Percentiles rank a stretch among this genome's conserved stretches.
phyloP scores from a whole-genome alignment of 2,329 filamentous ascomycete species.

The Coniochaeta prunicola region DNA sequence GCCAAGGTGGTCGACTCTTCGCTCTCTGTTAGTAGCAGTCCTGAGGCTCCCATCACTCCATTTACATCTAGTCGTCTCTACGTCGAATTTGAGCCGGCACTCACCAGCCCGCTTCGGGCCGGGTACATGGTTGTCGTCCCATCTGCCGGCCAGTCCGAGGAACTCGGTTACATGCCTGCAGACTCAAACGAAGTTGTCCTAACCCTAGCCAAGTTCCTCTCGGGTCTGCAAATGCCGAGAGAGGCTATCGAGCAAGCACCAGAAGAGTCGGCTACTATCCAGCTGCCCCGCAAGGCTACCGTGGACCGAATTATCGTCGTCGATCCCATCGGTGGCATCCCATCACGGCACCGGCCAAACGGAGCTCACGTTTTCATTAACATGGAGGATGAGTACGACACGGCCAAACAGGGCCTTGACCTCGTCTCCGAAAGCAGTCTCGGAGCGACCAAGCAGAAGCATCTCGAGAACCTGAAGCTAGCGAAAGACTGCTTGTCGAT shows the following conservation, averaged over 20 bases:
- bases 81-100: conserved; percentile 39
- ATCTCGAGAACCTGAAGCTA: conserved; percentile 67
- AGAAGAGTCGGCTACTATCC: conserved; percentile 32
- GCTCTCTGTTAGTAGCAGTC: conserved; percentile 28
- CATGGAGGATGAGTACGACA: conserved; percentile 77
- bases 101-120: conserved; percentile 59
- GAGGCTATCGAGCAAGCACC: conserved; percentile 19
- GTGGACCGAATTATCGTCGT: conserved; percentile 85
- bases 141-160: conserved; percentile 33
- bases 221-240: conserved; percentile 49
- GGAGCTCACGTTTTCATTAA: conserved; percentile 83
- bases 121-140: conserved; percentile 67
- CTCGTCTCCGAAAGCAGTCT: conserved; percentile 3
- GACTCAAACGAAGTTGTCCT: conserved; percentile 59
- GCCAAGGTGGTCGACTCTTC: conserved; percentile 60
- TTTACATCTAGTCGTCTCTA: conserved; percentile 26
- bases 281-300: conserved; percentile 40
- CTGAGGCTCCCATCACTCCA: conserved; percentile 17
- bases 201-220: conserved; percentile 69
- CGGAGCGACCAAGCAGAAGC: conserved; percentile 26
- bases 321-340: conserved; percentile 80
- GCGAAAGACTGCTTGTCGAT: conserved; percentile 64
- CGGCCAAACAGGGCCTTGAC: conserved; percentile 57
- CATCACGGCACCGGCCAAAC: conserved; percentile 53
- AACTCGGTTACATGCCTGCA: conserved; percentile 29